Base-by-base conservation (phyloP, 2,329 filamentous ascomycete species). In the Dryadomyces quercivorus region DNA sequence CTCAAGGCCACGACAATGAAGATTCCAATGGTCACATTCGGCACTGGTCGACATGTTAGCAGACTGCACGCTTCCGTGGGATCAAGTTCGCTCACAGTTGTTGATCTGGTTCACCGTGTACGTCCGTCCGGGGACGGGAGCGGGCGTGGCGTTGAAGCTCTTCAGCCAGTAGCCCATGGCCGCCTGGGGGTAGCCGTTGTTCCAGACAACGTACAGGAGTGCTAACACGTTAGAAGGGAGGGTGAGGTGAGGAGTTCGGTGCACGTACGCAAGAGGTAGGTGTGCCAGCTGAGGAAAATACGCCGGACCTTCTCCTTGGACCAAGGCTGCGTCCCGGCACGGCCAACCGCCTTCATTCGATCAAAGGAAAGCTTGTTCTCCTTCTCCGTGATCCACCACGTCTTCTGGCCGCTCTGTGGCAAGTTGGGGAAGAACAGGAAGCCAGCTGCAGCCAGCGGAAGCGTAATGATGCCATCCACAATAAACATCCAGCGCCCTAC, bases 391-490 rank as follows among this genome's bases (percentile, higher is more conserved):
- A 67, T 60, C 51, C 69, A 72, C 46, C 68, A 69, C 0, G 72
- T 72, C 10, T 61, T 63, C 1, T 63, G 66, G 7, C 57, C 58
- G 13, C 59, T 65, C 16, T 70, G 69, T 0, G 76, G 75, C 0
- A 75, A 67, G 26, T 77, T 75, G 0, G 75, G 75, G 57, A 78
- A 77, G 60, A 67, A 66, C 48, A 76, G 42, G 55, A 73, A 73
- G 5, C 77, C 76, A 45, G 75, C 76, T 5, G 77, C 50, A 1
- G 76, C 76, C 2, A 81, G 69, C 0, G 76, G 76, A 0, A 79
- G 59, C 0, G 50, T 56, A 54, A 62, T 50, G 53, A 60, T 47
- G 55, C 63, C 50, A 43, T 72, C 69, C 12, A 73, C 64, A 42
- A 76, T 72, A 55, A 78, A 79, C 0, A 77, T 64, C 76, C 76